phyloP scores from a whole-genome alignment of 257 asterid genomes.

The Solanum clarkiae region DNA sequence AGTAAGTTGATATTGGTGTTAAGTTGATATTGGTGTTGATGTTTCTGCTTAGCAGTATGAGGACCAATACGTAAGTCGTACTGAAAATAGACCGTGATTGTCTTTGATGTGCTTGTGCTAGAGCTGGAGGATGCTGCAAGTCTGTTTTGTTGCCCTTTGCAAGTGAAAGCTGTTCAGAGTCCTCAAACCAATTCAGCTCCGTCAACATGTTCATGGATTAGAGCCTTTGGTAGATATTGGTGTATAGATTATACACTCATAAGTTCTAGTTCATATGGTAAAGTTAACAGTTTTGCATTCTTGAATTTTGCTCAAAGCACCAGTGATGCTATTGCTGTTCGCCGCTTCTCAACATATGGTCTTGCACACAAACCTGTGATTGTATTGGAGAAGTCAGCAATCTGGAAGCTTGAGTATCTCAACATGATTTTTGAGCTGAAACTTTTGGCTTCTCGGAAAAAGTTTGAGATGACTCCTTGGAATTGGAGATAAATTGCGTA shows the following conservation, averaged over 20 bases:
- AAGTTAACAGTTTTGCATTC: background rate
- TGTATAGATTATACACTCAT: background rate
- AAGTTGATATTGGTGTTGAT: background rate
- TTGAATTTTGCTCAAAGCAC: background rate
- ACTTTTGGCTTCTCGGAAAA: background rate
- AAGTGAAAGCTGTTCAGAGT: background rate
- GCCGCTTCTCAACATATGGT: background rate
- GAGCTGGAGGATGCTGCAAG: background rate
- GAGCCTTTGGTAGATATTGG: background rate
- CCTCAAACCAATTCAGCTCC: background rate
- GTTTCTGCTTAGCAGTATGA: background rate
- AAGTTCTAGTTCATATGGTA: background rate
- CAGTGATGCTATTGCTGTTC: background rate
- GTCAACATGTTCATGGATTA: background rate
- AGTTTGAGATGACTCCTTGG: background rate
- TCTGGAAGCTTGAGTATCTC: background rate
- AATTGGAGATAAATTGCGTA: background rate
- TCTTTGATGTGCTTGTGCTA: background rate
- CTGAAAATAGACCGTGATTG: background rate
- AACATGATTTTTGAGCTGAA: background rate
- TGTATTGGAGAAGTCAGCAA: background rate
- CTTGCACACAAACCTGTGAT: background rate
- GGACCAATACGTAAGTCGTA: background rate
- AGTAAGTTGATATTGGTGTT: background rate
- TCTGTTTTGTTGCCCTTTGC: background rate